Base-by-base conservation (phyloP, 129 eudicot species). In the Gnaphalium uliginosum region DNA sequence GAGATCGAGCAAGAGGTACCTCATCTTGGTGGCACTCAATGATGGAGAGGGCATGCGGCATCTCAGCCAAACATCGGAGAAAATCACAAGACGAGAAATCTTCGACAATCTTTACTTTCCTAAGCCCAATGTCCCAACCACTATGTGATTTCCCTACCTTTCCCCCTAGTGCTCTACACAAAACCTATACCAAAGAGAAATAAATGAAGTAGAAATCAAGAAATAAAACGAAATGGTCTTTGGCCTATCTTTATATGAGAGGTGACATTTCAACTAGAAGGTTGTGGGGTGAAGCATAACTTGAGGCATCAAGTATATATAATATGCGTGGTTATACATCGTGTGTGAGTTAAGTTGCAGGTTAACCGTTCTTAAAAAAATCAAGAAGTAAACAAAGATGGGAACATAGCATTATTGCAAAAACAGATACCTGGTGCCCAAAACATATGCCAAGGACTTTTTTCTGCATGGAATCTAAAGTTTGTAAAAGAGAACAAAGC, bases 11-110 rank as follows among this genome's bases (percentile, higher is more conserved):
- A 1, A 2, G 32, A 29, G 32, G 8, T 35, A 90, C 96, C 88
- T 92, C 91, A 74, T 92, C 97, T 81, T 89, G 97, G 71, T 92
- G 97, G 78, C 93, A 89, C 83, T 92, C 89, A 22, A 92, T 87
- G 76, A 92, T 87, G 8, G 85, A 81, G 77, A 92, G 91, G 30
- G 81, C 54, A 6, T 82, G 62, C 30, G 93, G 93, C 59, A 81
- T 76, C 61, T 81, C 81, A 70, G 62, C 74, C 26, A 73, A 69
- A 27, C 67, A 75, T 58, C 74, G 70, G 43, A 66, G 79, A 30
- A 76, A 74, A 21, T 62, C 63, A 71, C 73, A 76, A 33, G 90
- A 73, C 41, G 79, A 79, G 76, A 80, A 72, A 69, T 82, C 84
- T 60, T 86, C 79, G 60, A 79, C 70, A 53, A 86, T 64, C 41